A percentile compares a stretch with the other conserved stretches of the same genome.
Evolutionary conservation across 2,329 filamentous ascomycete species (phyloP).

Genomic region (Orbilia oligospora): DNA sequence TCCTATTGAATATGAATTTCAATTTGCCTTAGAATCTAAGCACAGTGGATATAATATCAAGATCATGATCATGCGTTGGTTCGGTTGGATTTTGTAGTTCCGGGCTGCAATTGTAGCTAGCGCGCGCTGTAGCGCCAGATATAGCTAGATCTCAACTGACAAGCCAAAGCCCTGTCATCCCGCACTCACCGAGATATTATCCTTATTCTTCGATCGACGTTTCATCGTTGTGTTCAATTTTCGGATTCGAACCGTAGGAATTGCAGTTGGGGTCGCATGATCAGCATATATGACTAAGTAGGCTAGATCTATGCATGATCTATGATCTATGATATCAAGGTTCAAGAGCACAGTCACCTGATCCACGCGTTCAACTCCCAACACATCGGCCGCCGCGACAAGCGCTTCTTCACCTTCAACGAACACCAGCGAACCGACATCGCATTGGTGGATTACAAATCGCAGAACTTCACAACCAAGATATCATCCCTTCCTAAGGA

Average conservation of each 20-base stretch:
- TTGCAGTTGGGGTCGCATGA: neutral
- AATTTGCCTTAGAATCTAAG: no score
- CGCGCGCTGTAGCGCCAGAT: no score
- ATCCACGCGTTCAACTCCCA: conserved; percentile 21
- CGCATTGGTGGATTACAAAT: conserved; percentile 18
- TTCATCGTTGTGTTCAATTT: neutral
- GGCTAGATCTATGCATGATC: no score
- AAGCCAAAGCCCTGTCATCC: neutral
- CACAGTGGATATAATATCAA: no score
- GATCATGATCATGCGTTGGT: neutral
- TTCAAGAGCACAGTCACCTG: neutral
- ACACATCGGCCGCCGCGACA: conserved; percentile 23
- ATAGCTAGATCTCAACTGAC: neutral
- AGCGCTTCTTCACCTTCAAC: neutral
- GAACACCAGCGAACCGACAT: conserved; percentile 4
- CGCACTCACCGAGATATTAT: neutral
- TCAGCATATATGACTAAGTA: no score
- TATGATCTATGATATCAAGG: neutral
- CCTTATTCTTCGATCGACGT: neutral
- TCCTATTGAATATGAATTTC: no score
- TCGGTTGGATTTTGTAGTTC: neutral
- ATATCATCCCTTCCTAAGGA: neutral
- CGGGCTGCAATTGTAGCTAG: no score
- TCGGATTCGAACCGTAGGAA: neutral
- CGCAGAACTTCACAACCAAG: neutral